Base-by-base conservation (phyloP, 2,329 filamentous ascomycete genomes). In the Talaromyces sp. region DNA sequence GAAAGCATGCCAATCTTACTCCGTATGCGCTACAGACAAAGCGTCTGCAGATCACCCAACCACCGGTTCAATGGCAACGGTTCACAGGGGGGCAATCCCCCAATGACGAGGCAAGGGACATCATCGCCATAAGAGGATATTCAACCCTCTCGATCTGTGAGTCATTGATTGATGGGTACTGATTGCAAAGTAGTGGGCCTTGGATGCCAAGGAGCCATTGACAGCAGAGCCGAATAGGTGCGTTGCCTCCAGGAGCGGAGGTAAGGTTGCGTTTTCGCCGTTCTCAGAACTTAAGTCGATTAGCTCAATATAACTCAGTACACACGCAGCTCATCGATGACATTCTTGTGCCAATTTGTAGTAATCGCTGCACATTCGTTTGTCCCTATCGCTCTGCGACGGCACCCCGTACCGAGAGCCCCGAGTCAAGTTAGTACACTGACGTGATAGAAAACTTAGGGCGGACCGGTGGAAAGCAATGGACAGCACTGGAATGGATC, bases 401-500 rank as follows among this genome's bases (percentile, higher is more conserved):
- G 13, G 32, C 10, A 4, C 10, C 32, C 19, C 44, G 9, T 13
- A 22, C 16, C 17, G 7, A 16, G 22, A 16, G 11, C 33, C 40
- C 39, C n/a, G 29, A 52, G 36, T 19, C 42, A 29, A 44, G n/a
- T 4, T 24, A 22, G 22, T 17, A 3, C n/a, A 44, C 16, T 44
- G 37, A 33, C 49, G 36, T 16, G 22, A 36, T 41, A 35, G 30
- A 46, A 40, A 22, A 27, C 24, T 27, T 5, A 9, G 5, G 24
- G 24, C 24, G 24, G 9, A 27, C 10, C 24, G 32, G 9, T 5
- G 11, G 45, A 52, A 33, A 10, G 30, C 19, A 9, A 36, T 37
- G 32, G 30, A 41, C 37, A 20, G 22, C 42, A 39, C 29, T 39
- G 49, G 44, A 53, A 55, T 53, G 17, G 32, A 51, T 54, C 47